Base-by-base conservation (phyloP, 2,329 filamentous ascomycete genomes). In the Thelonectria blattea region DNA sequence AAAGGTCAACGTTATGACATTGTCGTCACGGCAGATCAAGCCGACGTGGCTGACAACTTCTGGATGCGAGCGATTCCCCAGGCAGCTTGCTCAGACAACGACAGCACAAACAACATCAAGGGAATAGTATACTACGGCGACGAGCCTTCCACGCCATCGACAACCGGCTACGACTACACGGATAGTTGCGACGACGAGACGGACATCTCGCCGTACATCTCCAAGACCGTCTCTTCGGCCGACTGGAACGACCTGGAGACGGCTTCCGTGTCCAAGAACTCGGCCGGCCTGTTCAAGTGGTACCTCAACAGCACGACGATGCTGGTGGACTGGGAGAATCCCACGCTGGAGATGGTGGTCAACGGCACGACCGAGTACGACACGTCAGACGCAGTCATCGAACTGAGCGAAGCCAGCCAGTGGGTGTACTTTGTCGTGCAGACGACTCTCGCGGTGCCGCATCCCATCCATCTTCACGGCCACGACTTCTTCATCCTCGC, bases 51-150 rank as follows among this genome's bases (percentile, higher is more conserved):
- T 14, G 58, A 72, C 56, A 72, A 77, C 66, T 85, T 82, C 68
- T 85, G 81, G 81, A 74, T 86, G 54, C 77, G 83, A 1, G 76
- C 79, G 10, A 76, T 77, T 8, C 79, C 79, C 2, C 77, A 82
- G 61, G 53, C 63, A 1, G 71, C 72, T 6, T 85, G 82, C 66
- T 76, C 74, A 2, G 65, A 42, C 39, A 42, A 42, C 17, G 39
- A 42, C 6, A 42, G 39, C 17, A 42, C 72, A 1, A 71, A 77
- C 47, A 78, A 81, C 59, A 81, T 83, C 60, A 77, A 71, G 32
- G 84, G 82, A 2, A 82, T 86, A 54, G 68, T 86, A 3, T 75
- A 72, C 34, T 81, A 81, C 66, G 72, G 74, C 42, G 64, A 64
- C 45, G 68, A 61, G 30, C 59, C 53, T 22, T 51, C 51, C 14